Percentiles rank a stretch among this genome's conserved stretches.
phyloP scores from a whole-genome alignment of 495 filamentous ascomycete genomes.

The Choiromyces venosus region DNA sequence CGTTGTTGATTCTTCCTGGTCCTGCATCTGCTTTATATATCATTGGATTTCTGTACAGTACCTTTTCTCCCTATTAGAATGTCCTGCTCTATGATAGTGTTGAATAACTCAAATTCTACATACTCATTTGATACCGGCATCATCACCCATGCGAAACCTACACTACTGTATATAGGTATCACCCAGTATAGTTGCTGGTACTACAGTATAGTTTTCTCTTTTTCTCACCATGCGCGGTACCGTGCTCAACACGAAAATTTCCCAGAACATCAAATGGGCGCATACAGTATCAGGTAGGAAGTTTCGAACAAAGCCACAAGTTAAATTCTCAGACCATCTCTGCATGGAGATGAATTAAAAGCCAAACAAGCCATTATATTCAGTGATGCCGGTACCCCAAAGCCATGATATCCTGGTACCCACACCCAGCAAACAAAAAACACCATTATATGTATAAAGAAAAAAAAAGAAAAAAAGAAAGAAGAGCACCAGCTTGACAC shows the following conservation, averaged over 20 bases:
- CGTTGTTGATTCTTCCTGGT: not conserved
- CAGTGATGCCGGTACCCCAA: too few relatives aligned
- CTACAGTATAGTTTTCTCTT: not conserved
- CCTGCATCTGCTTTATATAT: not conserved
- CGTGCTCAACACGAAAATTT: too few relatives aligned
- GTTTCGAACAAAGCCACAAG: not conserved
- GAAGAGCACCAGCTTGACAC: too few relatives aligned
- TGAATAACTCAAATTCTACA: too few relatives aligned
- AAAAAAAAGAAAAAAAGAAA: too few relatives aligned
- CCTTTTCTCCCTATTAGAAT: not conserved
- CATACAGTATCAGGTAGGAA: not conserved
- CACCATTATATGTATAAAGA: too few relatives aligned
- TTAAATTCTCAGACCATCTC: not conserved
- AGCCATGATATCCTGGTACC: too few relatives aligned
- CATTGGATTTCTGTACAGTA: not conserved
- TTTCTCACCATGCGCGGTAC: too few relatives aligned
- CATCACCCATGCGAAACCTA: not conserved
- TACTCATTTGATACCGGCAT: too few relatives aligned
- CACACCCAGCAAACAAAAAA: too few relatives aligned
- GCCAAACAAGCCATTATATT: too few relatives aligned
- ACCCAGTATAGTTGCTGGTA: not conserved
- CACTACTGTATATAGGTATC: not conserved
- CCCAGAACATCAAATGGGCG: not conserved
- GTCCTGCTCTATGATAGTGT: not conserved
- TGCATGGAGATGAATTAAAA: too few relatives aligned